A percentile compares a stretch with the other conserved stretches of the same genome.
These are phyloP conservation scores for Amesomyces nigricolor DNA, from an alignment of 2,329 filamentous ascomycete genomes.

Conservation along the genomic window DNA sequence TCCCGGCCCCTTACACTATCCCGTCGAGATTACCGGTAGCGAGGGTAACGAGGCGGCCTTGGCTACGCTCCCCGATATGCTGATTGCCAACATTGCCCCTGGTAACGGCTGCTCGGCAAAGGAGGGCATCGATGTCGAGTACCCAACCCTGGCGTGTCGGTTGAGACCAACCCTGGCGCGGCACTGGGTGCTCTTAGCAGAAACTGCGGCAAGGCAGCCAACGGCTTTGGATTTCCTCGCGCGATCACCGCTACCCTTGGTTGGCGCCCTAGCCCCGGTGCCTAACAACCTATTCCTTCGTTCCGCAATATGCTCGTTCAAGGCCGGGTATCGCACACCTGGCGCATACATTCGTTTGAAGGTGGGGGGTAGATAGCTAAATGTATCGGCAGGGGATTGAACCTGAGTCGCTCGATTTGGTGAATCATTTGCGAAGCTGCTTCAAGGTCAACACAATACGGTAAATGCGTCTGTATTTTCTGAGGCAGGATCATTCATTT, in stretches of 20 bases:
- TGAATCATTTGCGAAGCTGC: neutral
- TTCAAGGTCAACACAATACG: neutral
- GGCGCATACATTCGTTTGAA: slow-evolving; percentile 4
- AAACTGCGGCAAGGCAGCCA: slow-evolving; percentile 15
- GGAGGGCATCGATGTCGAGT: slow-evolving; percentile 54
- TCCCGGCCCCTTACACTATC: slow-evolving; percentile 57
- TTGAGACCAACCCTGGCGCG: slow-evolving; percentile 38
- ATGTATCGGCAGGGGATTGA: neutral
- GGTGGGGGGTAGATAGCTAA: neutral
- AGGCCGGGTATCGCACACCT: neutral
- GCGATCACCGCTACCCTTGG: slow-evolving; percentile 15
- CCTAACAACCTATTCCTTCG: slow-evolving; percentile 2
- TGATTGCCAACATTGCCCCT: slow-evolving; percentile 61
- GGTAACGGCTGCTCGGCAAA: slow-evolving; percentile 49
- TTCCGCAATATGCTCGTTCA: neutral
- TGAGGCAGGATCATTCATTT: slow-evolving; percentile 3
- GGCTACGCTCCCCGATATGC: slow-evolving; percentile 64
- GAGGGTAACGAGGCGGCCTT: slow-evolving; percentile 49
- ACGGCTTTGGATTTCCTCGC: neutral
- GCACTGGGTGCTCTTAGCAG: slow-evolving; percentile 11
- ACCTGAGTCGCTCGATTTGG: neutral
- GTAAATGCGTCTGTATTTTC: neutral
- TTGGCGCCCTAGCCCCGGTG: slow-evolving; percentile 3
- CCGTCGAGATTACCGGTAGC: slow-evolving; percentile 57
- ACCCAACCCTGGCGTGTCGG: slow-evolving; percentile 58